A percentile compares a stretch with the other conserved stretches of the same genome.
These are phyloP conservation scores for Magnolia changhungtana DNA, from an alignment of 164 flowering plant species.

Conservation along the genomic window DNA sequence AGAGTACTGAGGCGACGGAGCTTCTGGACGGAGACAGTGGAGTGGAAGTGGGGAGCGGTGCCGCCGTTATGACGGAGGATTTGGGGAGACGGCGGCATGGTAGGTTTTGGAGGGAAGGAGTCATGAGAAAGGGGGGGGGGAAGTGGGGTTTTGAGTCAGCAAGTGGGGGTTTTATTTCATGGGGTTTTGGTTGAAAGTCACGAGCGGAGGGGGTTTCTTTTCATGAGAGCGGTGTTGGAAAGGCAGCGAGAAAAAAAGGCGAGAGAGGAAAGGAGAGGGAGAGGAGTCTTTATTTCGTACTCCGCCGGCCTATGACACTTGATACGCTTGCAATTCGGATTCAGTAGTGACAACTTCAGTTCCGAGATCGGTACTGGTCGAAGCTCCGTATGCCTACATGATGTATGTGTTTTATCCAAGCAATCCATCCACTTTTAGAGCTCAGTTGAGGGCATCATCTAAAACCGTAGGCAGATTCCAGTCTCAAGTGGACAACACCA, in stretches of 20 bases:
- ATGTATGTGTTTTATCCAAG: no score
- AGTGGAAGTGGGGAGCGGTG: constrained; percentile 45
- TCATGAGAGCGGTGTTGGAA: constrained; percentile 11
- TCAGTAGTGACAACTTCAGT: no score
- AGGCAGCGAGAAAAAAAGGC: background rate
- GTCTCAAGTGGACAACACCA: no score
- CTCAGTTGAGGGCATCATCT: no score
- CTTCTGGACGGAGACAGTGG: constrained; percentile 71
- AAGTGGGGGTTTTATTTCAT: background rate
- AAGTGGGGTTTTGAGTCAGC: background rate
- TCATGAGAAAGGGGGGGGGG: constrained; percentile 23
- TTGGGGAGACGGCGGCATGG: constrained; percentile 52
- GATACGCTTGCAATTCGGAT: no score
- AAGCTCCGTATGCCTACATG: no score
- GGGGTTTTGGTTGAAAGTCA: constrained; percentile 26
- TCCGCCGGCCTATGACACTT: no score
- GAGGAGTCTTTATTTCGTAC: background rate
- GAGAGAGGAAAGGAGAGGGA: background rate
- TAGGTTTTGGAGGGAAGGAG: constrained; percentile 5
- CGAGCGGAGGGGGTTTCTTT: constrained; percentile 31
- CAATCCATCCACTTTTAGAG: no score
- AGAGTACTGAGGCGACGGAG: constrained; percentile 70
- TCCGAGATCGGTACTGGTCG: no score
- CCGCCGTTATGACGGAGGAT: constrained; percentile 52
- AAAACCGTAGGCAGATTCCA: no score